Evolutionary conservation across 177 flowering plant genomes (phyloP), one percentile per base, ranked within the genome.

Genomic region (Vitis hybrid): DNA sequence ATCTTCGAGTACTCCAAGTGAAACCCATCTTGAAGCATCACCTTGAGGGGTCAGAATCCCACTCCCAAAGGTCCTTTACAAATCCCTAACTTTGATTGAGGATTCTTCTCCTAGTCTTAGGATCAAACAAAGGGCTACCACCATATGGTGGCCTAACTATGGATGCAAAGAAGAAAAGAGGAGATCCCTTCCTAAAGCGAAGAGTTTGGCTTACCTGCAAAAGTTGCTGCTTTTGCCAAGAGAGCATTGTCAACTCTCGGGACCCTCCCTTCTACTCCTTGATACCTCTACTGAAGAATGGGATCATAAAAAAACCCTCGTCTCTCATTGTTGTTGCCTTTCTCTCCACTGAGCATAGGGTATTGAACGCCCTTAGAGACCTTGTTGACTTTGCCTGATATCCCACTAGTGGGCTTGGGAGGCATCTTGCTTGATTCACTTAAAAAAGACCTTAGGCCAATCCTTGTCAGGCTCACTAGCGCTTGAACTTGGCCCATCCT

Each of bases 81-180:
- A 40, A 6, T 6, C 48, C 48, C 48, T 7, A 40, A 1, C 9
- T 40, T 40, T 1, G 2, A 5, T 40, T 1, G 2, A 40, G 48
- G 2, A 40, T 7, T 40, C 9, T 40, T 40, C 48, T 7, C 48
- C 48, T 40, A 27, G 30, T 27, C 4, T 27, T 27, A 27, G 30
- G 30, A 51, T 10, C 52, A 51, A 51, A 51, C 0, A 12, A 51
- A 10, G 52, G 13, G 52, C 52, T 51, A 10, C 48, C 48, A 40
- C 0, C 48, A 6, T 7, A 1, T 40, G 9, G 48, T 0, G 2
- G 48, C 0, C 48, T 7, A 27, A 27, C 48, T 0, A 7, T 0
- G 4, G 2, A 52, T 12, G n/a, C 1, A 10, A 52, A 52, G 55
- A 52, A 52, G 55, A n/a, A 52, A 50, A 51, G 13, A 51, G 11